Evolutionary conservation across 768 basidiomycete genomes (phyloP), one percentile per base, ranked within the genome.

Genomic region (Suillus lakei): DNA sequence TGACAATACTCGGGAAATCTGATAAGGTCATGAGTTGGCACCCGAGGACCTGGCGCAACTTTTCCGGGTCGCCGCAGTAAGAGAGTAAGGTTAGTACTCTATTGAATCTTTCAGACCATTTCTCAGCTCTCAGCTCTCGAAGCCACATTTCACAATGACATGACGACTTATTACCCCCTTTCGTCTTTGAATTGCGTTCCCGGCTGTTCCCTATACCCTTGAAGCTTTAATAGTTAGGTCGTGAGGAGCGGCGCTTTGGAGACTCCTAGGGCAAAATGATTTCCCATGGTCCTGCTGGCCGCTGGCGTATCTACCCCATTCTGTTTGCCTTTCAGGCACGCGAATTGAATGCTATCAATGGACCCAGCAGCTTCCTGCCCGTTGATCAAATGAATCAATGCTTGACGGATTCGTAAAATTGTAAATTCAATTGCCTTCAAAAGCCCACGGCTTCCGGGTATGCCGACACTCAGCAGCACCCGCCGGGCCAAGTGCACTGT

Each of bases 131-230:
- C 50, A 18, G 26, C 18, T 30, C 30, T 32, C 30, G 28, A 53
- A 53, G 51, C 51, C 51, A 53, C 51, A 5, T 53, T 32, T 30
- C 51, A 30, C 50, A 18, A 51, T 30, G 51, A 53, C 51, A 53
- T 30, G 30, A 10, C 48, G 48, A 50, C 48, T 7, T 15, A 15
- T 26, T 16, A 15, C 1, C 38, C 38, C 21, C 4, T 44, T 44
- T 44, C 21, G 9, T 44, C 44, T n/a, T n/a, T n/a, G n/a, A n/a
- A 26, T 48, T 48, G 23, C 23, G 46, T 15, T 48, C 23, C 23
- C 13, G 15, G 15, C 23, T 50, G 15, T 23, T 15, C 26, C 48
- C n/a, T n/a, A n/a, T n/a, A 41, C 6, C 16, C 39, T 41, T 41
- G 15, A 16, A 16, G 7, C 16, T 41, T 41, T 41, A 16, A 16